Base-by-base conservation (phyloP, 192 early-diverging fungal genomes). In the Mortierella hygrophila region DNA sequence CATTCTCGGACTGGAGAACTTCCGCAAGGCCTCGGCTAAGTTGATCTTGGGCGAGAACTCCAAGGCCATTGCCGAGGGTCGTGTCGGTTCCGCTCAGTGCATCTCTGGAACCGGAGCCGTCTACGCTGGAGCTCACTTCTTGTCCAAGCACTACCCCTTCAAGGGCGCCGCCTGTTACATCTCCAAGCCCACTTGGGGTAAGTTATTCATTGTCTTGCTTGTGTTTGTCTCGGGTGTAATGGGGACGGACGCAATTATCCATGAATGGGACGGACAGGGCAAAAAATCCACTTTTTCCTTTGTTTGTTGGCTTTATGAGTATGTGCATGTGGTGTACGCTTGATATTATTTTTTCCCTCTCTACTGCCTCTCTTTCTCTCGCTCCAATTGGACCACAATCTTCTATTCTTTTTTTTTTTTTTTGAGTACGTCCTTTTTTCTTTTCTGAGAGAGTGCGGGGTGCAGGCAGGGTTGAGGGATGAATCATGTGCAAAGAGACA, bases 141-240 rank as follows among this genome's bases (percentile, higher is more conserved):
- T 99, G 74, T 83, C 89, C 72, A 90, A 93, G 77, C 97, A 95
- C 85, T 95, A 93, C 77, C 89, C 86, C 9, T 46, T 85, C 78
- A 88, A 89, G 73, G 89, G 85, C 68, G 92, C 93, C 26, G 91
- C 92, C 21, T 92, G 96, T 68, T 97, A 96, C 76, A 94, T 99
- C 72, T 98, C 97, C 78, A 95, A 98, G 72, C 98, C 98, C 16
- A 99, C 97, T 13, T 99, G 98, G 98, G 97, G 95, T 95, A 88
- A 80, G 88, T 83, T 20, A 23, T 71, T 16, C 49, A 21, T 42
- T 69, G 11, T n/a, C 20, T 15, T 29, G 32, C 11, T 65, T 26
- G 26, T 32, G 60, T 65, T 9, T 23, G 26, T 26, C 3, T 26
- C 49, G 49, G 55, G 60, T 65, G 57, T 16, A 21, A 32, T 65